Evolutionary conservation across 495 filamentous ascomycete species (phyloP), one percentile per base, ranked within the genome.

Genomic region (Podospora comata): DNA sequence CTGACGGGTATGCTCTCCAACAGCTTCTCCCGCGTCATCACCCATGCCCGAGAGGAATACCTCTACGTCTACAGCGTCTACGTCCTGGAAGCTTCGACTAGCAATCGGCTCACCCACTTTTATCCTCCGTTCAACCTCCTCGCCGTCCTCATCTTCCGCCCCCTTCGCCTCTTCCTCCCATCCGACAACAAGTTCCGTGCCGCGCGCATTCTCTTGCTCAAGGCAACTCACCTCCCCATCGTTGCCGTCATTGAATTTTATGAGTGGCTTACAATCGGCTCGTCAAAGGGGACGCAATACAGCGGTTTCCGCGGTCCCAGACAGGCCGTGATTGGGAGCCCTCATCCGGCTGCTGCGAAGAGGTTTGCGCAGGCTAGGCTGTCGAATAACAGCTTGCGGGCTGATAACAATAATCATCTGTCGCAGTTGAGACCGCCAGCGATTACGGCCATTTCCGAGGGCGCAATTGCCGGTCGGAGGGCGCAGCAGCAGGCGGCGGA

Each of bases 1-100:
- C 82, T 97, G 67, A 95, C 97, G 65, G 93, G 91, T 83, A 87
- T 97, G 79, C 87, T 97, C 70, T 94, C 91, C 71, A 94, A 96
- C 82, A 92, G 88, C 74, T 87, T 97, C 71, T 91, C 89, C 55
- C 92, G 91, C 75, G 92, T 97, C 76, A 82, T 89, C 81, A 78
- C 77, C 9, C 81, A 86, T 70, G 83, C 85, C 15, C 91, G 90
- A 67, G 91, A 94, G 77, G 92, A 94, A 78, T 94, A 94, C 78
- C 86, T 93, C n/a, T 94, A 92, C 67, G 88, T 93, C 79, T 94
- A 82, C 70, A 78, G 79, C 73, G 79, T 92, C 68, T 92, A 93
- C 76, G 92, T 94, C 57, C 82, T 94, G 68, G 89, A 94, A 79
- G 87, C 88, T 73, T 92, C 85, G 76, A 92, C 85, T 77, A 92